phyloP scores from a whole-genome alignment of 495 filamentous ascomycete genomes.

The Aspergillus ostianus region DNA sequence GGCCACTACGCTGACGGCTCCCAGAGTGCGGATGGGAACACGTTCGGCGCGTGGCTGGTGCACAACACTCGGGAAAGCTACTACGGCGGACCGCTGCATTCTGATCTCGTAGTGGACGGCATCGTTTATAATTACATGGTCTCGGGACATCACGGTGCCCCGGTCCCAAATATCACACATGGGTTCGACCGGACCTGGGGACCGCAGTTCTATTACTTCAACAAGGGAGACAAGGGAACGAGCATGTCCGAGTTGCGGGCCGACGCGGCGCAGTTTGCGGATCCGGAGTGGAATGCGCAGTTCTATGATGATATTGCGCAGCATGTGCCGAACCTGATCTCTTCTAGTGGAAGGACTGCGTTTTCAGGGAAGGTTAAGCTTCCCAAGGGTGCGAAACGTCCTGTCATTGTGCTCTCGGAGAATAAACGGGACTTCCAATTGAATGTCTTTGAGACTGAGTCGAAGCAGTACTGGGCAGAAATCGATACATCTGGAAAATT shows the following conservation, averaged over 20 bases:
- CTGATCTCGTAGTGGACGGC: neutral
- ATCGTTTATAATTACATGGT: neutral
- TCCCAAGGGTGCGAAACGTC: neutral
- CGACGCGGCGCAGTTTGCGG: neutral
- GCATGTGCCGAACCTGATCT: neutral
- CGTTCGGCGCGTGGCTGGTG: constrained; percentile 1
- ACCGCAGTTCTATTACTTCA: neutral
- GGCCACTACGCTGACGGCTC: neutral
- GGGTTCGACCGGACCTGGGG: constrained; percentile 1
- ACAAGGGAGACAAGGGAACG: neutral
- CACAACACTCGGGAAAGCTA: neutral
- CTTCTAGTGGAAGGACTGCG: neutral
- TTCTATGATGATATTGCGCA: neutral
- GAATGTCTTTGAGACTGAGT: neutral
- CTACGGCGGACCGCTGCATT: neutral
- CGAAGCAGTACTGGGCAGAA: neutral
- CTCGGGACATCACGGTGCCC: neutral
- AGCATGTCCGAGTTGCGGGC: neutral
- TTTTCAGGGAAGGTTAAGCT: neutral
- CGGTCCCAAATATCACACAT: neutral
- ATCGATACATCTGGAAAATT: neutral
- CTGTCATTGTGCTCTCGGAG: neutral
- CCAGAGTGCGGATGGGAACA: neutral
- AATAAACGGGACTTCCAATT: neutral
- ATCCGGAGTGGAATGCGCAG: neutral